Conservation (phyloP, 1,284 basidiomycete species). For the Ustilago crameri region DNA sequence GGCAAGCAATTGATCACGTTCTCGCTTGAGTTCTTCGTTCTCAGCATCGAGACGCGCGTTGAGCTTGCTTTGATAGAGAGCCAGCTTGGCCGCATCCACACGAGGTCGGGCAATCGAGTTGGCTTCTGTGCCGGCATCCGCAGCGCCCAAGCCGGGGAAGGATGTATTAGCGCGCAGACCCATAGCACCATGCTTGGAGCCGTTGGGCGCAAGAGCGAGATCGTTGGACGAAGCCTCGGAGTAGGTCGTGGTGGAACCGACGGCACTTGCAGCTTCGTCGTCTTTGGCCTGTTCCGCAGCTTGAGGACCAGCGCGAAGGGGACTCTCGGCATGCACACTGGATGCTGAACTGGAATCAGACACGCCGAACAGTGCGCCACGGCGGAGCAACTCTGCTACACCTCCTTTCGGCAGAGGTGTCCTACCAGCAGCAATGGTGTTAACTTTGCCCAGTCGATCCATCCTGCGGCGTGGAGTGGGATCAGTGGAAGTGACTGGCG, state of each 20-base stretch:
- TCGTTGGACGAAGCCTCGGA: conserved; percentile 49
- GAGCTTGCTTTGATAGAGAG: conserved; percentile 49
- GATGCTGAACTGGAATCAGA: conserved; percentile 31
- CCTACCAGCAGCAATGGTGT: conserved; percentile 45
- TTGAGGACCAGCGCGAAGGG: conserved; percentile 19
- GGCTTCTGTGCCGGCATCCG: conserved; percentile 45
- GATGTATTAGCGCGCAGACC: conserved; percentile 49
- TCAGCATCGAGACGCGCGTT: conserved; percentile 48
- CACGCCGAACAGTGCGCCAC: conserved; percentile 41
- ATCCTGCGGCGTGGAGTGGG: conserved; percentile 35
- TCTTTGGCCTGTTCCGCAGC: conserved; percentile 18
- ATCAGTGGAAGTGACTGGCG: conserved; percentile 17
- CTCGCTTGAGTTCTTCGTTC: conserved; percentile 48
- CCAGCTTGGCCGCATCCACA: conserved; percentile 45
- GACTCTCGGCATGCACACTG: conserved; percentile 18
- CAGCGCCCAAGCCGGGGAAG: conserved; percentile 47
- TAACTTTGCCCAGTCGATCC: conserved; percentile 49
- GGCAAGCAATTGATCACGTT: conserved; percentile 33
- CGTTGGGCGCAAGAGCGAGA: conserved; percentile 34
- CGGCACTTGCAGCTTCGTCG: conserved; percentile 33
- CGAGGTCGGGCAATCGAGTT: conserved; percentile 41
- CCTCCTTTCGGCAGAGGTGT: conserved; percentile 47
- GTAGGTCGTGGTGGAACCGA: conserved; percentile 26
- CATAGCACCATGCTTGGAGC: conserved; percentile 37
- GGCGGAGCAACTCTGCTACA: conserved; percentile 39